These are phyloP conservation scores for Yamadazyma sp. DNA, from an alignment of 805 yeast species.

Conservation along the genomic window DNA sequence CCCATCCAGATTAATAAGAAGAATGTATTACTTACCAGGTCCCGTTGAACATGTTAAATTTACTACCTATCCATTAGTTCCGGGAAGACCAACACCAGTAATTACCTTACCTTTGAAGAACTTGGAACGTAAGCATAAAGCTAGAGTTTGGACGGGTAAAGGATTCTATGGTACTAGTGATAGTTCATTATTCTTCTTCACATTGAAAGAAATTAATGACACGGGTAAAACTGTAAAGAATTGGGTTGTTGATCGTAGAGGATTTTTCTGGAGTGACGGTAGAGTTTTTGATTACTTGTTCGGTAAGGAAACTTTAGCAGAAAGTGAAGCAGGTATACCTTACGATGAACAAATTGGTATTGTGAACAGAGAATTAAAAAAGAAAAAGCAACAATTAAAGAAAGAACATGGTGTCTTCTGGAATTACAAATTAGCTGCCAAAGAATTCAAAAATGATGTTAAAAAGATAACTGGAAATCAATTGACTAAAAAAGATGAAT, in stretches of 20 bases:
- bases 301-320: conserved; percentile 74
- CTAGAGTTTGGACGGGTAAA: conserved; percentile 81
- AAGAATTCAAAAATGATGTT: conserved; percentile 30
- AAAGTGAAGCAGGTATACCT: conserved; percentile 68
- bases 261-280: conserved; percentile 93
- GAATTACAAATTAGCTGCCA: conserved; percentile 45
- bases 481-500: conserved; percentile 5
- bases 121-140: conserved; percentile 53
- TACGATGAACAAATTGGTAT: conserved; percentile 58
- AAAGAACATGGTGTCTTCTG: conserved; percentile 60
- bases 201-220: conserved; percentile 55
- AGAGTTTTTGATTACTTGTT: conserved; percentile 78
- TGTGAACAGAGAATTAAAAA: conserved; percentile 44
- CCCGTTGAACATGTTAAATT: conserved; percentile 55
- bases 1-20: conserved; percentile 69
- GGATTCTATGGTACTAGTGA: conserved; percentile 86
- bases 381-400: conserved; percentile 48
- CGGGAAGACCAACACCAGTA: conserved; percentile 75
- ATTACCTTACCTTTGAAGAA: conserved; percentile 59
- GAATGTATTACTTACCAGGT: conserved; percentile 76
- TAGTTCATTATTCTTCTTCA: conserved; percentile 68
- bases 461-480: conserved; percentile 7
- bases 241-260: conserved; percentile 80
- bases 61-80: conserved; percentile 72
- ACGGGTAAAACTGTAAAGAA: conserved; percentile 37